Percentiles rank a stretch among this genome's conserved stretches.
phyloP scores from a whole-genome alignment of 2,329 filamentous ascomycete species.

The Neospermospora avenae region DNA sequence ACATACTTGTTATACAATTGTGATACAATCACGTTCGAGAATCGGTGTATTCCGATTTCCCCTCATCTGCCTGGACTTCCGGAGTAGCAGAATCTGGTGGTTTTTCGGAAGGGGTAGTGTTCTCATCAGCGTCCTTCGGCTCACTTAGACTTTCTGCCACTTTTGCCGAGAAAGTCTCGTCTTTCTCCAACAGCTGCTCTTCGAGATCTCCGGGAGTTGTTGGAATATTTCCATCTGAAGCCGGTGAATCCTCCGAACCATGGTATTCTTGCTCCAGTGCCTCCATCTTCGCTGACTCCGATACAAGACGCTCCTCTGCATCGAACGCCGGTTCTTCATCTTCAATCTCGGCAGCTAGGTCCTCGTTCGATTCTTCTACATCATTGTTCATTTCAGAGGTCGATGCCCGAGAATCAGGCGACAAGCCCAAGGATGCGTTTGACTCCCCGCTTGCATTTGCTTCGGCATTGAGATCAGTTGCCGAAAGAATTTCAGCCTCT shows the following conservation, averaged over 20 bases:
- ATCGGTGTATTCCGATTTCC: background rate
- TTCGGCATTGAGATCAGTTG: background rate
- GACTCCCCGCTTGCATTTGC: background rate
- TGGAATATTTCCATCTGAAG: constrained; percentile 2
- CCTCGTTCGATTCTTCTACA: background rate
- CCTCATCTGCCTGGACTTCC: background rate
- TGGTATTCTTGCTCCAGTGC: background rate
- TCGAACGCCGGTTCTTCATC: background rate
- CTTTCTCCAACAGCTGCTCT: background rate
- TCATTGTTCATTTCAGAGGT: background rate
- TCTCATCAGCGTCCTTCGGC: background rate
- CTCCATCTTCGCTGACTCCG: background rate
- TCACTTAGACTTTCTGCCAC: background rate
- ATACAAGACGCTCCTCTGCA: background rate
- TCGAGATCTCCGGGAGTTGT: background rate
- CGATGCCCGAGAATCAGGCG: background rate
- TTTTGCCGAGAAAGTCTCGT: background rate
- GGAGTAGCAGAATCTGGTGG: background rate
- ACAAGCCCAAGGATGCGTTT: background rate
- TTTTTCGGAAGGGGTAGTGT: background rate
- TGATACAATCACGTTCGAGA: background rate
- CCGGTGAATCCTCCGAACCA: constrained; percentile 2
- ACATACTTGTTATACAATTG: background rate
- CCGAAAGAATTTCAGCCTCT: background rate
- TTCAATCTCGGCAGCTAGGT: background rate